A percentile compares a stretch with the other conserved stretches of the same genome.
Conservation (phyloP, 768 basidiomycete species). For the Mycena vulgaris region DNA sequence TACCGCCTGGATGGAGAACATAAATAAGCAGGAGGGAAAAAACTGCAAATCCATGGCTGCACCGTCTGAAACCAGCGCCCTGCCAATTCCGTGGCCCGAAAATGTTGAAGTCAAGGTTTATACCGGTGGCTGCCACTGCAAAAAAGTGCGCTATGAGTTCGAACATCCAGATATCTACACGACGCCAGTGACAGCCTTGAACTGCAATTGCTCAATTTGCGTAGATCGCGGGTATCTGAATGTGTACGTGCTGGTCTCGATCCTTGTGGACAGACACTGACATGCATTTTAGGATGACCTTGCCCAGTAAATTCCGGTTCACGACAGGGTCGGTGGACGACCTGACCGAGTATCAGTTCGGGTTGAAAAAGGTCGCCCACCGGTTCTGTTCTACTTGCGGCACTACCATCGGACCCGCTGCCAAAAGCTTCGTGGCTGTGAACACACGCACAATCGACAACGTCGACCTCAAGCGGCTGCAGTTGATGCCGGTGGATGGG, state of each 20-base stretch:
- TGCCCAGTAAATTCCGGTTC: too few species aligned
- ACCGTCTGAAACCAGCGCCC: too few species aligned
- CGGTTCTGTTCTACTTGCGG: constrained; percentile 29
- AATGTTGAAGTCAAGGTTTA: constrained; percentile 5
- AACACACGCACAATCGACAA: constrained; percentile 32
- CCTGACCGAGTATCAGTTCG: constrained; percentile 18
- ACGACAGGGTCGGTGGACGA: constrained; percentile 24
- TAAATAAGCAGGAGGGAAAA: too few species aligned
- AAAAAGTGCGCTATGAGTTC: constrained; percentile 33
- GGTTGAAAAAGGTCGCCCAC: background rate
- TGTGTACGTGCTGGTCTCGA: too few species aligned
- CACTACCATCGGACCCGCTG: constrained; percentile 20
- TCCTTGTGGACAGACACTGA: too few species aligned
- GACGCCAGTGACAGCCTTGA: constrained; percentile 11
- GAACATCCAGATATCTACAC: constrained; percentile 30
- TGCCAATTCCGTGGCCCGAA: constrained; percentile 36
- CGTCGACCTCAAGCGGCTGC: constrained; percentile 14
- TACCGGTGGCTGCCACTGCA: constrained; percentile 36
- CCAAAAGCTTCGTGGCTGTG: constrained; percentile 1
- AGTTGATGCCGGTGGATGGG: background rate
- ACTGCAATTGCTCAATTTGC: too few species aligned
- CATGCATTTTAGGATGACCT: too few species aligned
- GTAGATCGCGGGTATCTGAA: too few species aligned
- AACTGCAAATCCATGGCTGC: too few species aligned
- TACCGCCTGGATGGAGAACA: too few species aligned